A percentile compares a stretch with the other conserved stretches of the same genome.
These are phyloP conservation scores for Kurtzmaniella quercitrusa DNA, from an alignment of 1,139 yeast species.

Conservation along the genomic window DNA sequence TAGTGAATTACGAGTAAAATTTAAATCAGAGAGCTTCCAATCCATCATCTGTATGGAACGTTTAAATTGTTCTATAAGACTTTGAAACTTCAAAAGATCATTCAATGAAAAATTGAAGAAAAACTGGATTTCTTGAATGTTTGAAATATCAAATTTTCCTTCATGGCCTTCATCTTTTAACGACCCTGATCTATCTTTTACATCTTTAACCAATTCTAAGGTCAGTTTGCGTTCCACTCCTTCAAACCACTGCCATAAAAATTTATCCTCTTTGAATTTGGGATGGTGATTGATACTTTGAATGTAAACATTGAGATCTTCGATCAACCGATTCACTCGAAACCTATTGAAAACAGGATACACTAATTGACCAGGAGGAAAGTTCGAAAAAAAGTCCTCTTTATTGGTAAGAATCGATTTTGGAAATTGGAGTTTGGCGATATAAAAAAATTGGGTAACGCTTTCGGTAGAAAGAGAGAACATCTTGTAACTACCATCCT, in stretches of 20 bases:
- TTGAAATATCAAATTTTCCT: conserved; percentile 20
- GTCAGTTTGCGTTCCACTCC: conserved; percentile 23
- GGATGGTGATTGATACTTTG: conserved; percentile 30
- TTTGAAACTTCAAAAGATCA: conserved; percentile 39
- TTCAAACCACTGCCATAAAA: conserved; percentile 38
- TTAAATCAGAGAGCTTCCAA: conserved; percentile 41
- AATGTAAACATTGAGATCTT: conserved; percentile 44
- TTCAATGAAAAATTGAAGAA: conserved; percentile 51
- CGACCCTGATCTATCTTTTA: conserved; percentile 16
- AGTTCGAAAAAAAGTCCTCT: conserved; percentile 37
- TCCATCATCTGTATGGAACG: conserved; percentile 42
- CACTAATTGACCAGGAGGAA: conserved; percentile 20
- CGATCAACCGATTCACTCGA: conserved; percentile 45
- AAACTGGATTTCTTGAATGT: conserved; percentile 47
- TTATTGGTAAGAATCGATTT: conserved; percentile 35
- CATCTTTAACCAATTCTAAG: conserved; percentile 28
- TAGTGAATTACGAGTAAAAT: conserved; percentile 18
- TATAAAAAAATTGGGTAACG: conserved; percentile 20
- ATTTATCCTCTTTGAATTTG: conserved; percentile 18
- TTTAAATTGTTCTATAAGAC: conserved; percentile 31
- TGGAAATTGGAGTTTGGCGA: conserved; percentile 31
- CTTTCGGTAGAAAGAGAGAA: conserved; percentile 2
- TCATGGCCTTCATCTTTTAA: conserved; percentile 17
- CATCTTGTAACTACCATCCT: conserved; percentile 11
- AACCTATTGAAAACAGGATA: conserved; percentile 31